phyloP scores from a whole-genome alignment of 305 asterid genomes.

The Plantago coronopus region DNA sequence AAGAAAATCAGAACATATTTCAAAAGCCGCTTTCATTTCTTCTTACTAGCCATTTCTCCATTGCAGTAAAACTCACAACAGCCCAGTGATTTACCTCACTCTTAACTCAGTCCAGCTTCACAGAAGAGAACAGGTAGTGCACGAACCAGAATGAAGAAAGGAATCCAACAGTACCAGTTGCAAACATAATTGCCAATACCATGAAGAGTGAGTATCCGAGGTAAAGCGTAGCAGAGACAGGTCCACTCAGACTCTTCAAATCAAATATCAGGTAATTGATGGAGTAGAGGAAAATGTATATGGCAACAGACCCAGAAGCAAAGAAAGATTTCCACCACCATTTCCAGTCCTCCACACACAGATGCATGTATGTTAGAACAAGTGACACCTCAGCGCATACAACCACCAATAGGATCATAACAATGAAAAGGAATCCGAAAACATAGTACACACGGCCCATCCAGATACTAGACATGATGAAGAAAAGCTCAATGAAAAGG shows the following conservation, averaged over 20 bases:
- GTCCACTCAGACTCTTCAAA: slow-evolving; percentile 68
- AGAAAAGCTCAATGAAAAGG: slow-evolving; percentile 68
- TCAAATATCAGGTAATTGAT: slow-evolving; percentile 60
- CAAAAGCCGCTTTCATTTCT: slow-evolving; percentile 17
- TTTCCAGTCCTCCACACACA: slow-evolving; percentile 73
- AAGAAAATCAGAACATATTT: slow-evolving; percentile 16
- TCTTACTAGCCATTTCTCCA: slow-evolving; percentile 5
- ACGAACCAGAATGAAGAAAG: slow-evolving; percentile 68
- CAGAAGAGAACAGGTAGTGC: slow-evolving; percentile 67
- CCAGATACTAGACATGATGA: slow-evolving; percentile 68
- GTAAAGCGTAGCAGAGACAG: slow-evolving; percentile 68
- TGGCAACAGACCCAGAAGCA: slow-evolving; percentile 75
- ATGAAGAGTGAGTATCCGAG: slow-evolving; percentile 67
- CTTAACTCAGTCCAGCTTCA: slow-evolving; percentile 48
- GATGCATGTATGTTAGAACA: slow-evolving; percentile 70
- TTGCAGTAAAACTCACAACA: neutral
- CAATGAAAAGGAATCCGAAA: slow-evolving; percentile 62
- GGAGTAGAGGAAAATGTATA: slow-evolving; percentile 60
- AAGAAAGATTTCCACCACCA: slow-evolving; percentile 91
- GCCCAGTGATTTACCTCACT: neutral
- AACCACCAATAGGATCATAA: slow-evolving; percentile 51
- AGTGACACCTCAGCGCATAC: slow-evolving; percentile 79
- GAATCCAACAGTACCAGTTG: slow-evolving; percentile 69
- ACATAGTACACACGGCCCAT: slow-evolving; percentile 75
- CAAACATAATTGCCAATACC: slow-evolving; percentile 68